A percentile compares a stretch with the other conserved stretches of the same genome.
phyloP scores from a whole-genome alignment of 1,284 basidiomycete species.

The Ceratobasidium sp. region DNA sequence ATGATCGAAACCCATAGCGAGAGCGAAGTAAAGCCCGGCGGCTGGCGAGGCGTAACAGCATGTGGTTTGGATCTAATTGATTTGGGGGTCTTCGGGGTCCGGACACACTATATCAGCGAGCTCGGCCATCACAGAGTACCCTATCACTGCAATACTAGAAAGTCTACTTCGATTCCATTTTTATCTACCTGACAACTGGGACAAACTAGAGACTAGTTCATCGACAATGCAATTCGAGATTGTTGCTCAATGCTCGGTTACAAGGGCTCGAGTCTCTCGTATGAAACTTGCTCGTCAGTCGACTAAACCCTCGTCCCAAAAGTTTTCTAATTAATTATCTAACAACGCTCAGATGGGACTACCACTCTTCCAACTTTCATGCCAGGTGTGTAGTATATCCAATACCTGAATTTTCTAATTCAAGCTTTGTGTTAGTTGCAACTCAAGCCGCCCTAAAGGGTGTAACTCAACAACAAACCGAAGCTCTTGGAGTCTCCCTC shows the following conservation, averaged over 20 bases:
- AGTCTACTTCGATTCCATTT: too few relatives aligned
- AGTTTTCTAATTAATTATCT: neutral
- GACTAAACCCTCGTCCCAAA: constrained; percentile 24
- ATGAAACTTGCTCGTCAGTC: constrained; percentile 63
- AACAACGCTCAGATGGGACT: constrained; percentile 66
- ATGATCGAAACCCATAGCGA: neutral
- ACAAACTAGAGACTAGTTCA: neutral
- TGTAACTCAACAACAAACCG: constrained; percentile 82
- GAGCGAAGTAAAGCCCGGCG: neutral
- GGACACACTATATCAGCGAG: neutral
- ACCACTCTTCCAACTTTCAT: constrained; percentile 88
- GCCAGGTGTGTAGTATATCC: constrained; percentile 59
- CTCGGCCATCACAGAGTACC: constrained; percentile 1
- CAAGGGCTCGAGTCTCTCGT: constrained; percentile 75
- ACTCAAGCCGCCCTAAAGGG: constrained; percentile 90
- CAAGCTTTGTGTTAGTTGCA: constrained; percentile 63
- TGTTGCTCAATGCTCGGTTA: constrained; percentile 78
- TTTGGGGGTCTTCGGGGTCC: neutral
- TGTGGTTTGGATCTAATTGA: neutral
- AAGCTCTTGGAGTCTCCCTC: constrained; percentile 67
- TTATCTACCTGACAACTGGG: too few relatives aligned
- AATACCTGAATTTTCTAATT: neutral
- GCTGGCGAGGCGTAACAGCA: constrained; percentile 20
- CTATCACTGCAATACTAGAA: too few relatives aligned
- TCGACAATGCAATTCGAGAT: constrained; percentile 78